Conservation (phyloP, 1,139 yeast species). For the Candida dubliniensis region DNA sequence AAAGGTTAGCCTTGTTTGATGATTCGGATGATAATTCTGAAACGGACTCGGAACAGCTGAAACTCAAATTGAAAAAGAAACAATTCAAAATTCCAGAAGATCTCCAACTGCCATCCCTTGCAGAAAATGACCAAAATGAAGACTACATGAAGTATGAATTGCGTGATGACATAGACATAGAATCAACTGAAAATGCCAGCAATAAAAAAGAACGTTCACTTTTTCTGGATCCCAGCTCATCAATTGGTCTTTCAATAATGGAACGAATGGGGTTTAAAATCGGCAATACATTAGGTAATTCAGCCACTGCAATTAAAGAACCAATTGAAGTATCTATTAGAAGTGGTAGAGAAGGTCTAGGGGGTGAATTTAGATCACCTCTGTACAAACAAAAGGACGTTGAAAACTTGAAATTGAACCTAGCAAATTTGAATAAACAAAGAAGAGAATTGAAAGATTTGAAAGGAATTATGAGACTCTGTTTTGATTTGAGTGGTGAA, state of each 20-base stretch:
- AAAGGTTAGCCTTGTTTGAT: slow-evolving; percentile 7
- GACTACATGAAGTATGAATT: slow-evolving; percentile 6
- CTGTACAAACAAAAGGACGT: slow-evolving; percentile 2
- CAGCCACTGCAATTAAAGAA: slow-evolving; percentile 20
- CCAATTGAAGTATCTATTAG: slow-evolving; percentile 16
- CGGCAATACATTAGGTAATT: slow-evolving; percentile 44
- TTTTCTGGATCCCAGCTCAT: slow-evolving; percentile 14
- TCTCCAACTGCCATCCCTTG: not conserved
- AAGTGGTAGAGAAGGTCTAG: slow-evolving; percentile 12
- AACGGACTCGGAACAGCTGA: not conserved
- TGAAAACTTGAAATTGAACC: slow-evolving; percentile 1
- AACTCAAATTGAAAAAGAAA: slow-evolving; percentile 6
- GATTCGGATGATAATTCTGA: slow-evolving; percentile 6
- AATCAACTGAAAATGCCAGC: not conserved
- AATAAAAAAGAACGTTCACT: slow-evolving; percentile 13
- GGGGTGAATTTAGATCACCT: slow-evolving; percentile 7
- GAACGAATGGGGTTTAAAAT: slow-evolving; percentile 54
- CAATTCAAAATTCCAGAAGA: slow-evolving; percentile 9
- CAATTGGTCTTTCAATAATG: slow-evolving; percentile 54
- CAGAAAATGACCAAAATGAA: not conserved
- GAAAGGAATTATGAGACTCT: slow-evolving; percentile 21
- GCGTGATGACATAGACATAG: not conserved
- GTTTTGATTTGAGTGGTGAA: slow-evolving; percentile 31
- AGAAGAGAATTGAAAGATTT: slow-evolving; percentile 4
- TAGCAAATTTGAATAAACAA: not conserved